Base-by-base conservation (phyloP, 1,284 basidiomycete species). In the Megacollybia platyphylla region DNA sequence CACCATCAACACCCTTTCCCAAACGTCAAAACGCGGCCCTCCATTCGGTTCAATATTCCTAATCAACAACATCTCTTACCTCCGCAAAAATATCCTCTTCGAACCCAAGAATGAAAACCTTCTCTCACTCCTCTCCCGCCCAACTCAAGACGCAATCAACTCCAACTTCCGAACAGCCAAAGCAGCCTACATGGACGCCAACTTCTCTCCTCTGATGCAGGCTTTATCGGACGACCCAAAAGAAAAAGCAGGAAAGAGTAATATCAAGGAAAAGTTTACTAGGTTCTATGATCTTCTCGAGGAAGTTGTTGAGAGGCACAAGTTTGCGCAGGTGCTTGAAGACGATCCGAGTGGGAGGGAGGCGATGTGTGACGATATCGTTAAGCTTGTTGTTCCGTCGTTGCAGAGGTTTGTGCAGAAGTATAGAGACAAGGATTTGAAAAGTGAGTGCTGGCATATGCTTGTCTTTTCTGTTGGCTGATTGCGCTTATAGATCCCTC, bases 341-440 rank as follows among this genome's bases (percentile, higher is more conserved):
- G 83, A 84, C 32, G 84, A 87, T 50, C 60, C 61, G 7, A 72
- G 73, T 2, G 73, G 67, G 11, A 64, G 73, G 47, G 71, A 64
- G 49, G 66, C 64, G 34, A 57, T 87, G 20, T 70, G 65, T 38
- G 83, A 85, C 34, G 86, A 87, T 56, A 76, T 79, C 2, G 71
- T 80, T 18, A 82, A 78, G 60, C 63, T 88, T 6, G 77, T 87
- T 15, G 71, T 87, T 7, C 83, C 85, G 15, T 73, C 71, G 29
- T 61, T 88, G 49, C 72, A 81, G 57, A 61, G 75, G 46, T 87
- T 87, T 54, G 73, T 71, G 45, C 78, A 81, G 58, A 80, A 78
- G 55, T 76, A 82, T 50, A 66, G 67, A 35, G 83, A 83, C 41
- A 86, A 82, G 57, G 84, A 87, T 86, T 87, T 52, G 86, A 83